phyloP scores from a whole-genome alignment of 208 protist genomes.

The Acanthamoeba lenticulata region DNA sequence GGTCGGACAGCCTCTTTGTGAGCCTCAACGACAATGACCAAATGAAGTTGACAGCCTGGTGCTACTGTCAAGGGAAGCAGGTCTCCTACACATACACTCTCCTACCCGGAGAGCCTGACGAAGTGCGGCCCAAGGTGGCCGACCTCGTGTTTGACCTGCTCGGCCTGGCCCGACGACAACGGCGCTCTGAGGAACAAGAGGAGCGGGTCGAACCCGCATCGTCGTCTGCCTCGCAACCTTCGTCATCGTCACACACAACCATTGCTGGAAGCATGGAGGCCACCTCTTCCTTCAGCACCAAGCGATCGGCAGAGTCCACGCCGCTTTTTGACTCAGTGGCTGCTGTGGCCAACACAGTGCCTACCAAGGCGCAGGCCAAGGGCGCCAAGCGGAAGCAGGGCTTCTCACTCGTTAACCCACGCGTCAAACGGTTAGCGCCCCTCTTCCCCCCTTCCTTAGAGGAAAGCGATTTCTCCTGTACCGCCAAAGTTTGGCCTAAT shows the following conservation, averaged over 20 bases:
- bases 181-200: not conserved
- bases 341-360: constrained; percentile 11
- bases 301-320: no score
- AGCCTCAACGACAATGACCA: not conserved
- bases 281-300: no score
- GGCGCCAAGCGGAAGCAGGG: constrained; percentile 19
- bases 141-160: constrained; percentile 64
- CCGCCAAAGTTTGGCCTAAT: not conserved
- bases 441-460: not conserved
- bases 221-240: no score
- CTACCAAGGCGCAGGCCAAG: constrained; percentile 33
- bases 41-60: constrained; percentile 42
- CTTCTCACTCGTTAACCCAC: constrained; percentile 59
- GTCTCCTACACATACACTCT: constrained; percentile 14
- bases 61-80: constrained; percentile 5
- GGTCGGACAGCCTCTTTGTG: constrained; percentile 36
- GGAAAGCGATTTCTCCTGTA: not conserved
- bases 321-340: no score
- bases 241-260: no score
- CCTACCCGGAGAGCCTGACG: not conserved
- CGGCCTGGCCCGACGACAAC: not conserved
- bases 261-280: no score
- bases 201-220: not conserved
- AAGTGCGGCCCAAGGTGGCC: not conserved
- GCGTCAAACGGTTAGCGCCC: not conserved